Percentiles rank a stretch among this genome's conserved stretches.
Evolutionary conservation across 2,329 filamentous ascomycete genomes (phyloP).

Genomic region (Colletotrichum lindemuthianum): DNA sequence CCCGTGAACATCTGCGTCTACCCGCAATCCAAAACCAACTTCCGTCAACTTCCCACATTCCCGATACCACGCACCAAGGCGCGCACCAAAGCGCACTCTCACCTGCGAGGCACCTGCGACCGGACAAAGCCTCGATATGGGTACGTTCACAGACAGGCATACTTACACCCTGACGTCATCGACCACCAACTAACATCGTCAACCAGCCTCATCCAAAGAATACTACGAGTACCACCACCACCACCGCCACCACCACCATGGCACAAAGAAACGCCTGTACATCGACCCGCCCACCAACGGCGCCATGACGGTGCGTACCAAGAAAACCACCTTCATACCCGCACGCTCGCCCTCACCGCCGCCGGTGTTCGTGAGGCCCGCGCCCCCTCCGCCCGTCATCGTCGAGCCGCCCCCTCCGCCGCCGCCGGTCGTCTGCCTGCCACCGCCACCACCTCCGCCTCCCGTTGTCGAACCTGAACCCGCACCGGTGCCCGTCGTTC

Average conservation of each 20-base stretch:
- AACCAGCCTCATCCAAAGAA: conserved; percentile 32
- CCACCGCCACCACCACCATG: conserved; percentile 43
- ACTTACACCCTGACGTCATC: conserved; percentile 1
- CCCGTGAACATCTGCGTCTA: too few relatives aligned
- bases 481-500: conserved; percentile 33
- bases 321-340: conserved; percentile 52
- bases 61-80: too few relatives aligned
- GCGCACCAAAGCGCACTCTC: too few relatives aligned
- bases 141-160: conserved; percentile 21
- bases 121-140: conserved; percentile 15
- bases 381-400: conserved; percentile 34
- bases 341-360: conserved; percentile 47
- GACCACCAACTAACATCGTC: background rate
- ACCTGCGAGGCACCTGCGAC: too few relatives aligned
- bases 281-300: conserved; percentile 53
- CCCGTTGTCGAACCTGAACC: conserved; percentile 34
- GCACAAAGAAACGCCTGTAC: conserved; percentile 54
- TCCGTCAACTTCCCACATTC: too few relatives aligned
- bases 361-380: conserved; percentile 36
- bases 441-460: conserved; percentile 37
- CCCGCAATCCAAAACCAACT: too few relatives aligned
- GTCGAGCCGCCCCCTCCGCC: conserved; percentile 38
- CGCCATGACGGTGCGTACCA: conserved; percentile 47
- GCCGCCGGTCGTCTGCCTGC: conserved; percentile 23
- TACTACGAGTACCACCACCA: conserved; percentile 34